These are phyloP conservation scores for Aristolochia contorta DNA, from an alignment of 164 flowering plant genomes.

Conservation along the genomic window DNA sequence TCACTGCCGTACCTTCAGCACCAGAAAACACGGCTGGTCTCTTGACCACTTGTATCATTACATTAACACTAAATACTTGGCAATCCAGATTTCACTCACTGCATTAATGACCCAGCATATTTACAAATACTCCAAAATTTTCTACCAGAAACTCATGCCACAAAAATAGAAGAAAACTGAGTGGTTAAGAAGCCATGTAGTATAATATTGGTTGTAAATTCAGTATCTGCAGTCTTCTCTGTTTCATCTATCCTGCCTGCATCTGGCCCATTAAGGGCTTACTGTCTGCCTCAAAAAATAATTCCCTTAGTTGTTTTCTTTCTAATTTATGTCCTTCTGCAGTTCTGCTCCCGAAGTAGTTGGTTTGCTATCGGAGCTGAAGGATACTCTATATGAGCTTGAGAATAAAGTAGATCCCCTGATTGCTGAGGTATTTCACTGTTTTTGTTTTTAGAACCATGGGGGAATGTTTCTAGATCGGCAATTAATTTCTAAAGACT, in stretches of 20 bases:
- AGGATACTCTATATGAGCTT: slow-evolving; percentile 51
- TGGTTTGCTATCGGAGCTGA: slow-evolving; percentile 65
- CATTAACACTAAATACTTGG: no score
- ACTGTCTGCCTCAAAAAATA: neutral
- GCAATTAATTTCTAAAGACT: neutral
- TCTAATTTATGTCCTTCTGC: slow-evolving; percentile 8
- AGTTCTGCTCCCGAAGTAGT: slow-evolving; percentile 86
- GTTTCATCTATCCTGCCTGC: neutral
- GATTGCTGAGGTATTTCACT: slow-evolving; percentile 44
- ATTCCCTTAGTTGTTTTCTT: neutral
- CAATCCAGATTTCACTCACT: no score
- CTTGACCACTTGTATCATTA: no score
- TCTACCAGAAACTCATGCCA: no score
- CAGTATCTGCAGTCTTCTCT: neutral
- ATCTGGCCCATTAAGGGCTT: neutral
- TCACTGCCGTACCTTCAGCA: no score
- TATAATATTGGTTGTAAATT: neutral
- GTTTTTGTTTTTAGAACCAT: neutral
- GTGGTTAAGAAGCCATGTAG: neutral
- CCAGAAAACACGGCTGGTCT: no score
- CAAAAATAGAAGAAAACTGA: no score
- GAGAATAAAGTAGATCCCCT: slow-evolving; percentile 67
- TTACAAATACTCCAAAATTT: no score
- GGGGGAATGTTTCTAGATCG: no score
- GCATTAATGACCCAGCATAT: no score